A percentile compares a stretch with the other conserved stretches of the same genome.
Conservation (phyloP, 2,329 filamentous ascomycete species). For the Xylariaceae sp. region DNA sequence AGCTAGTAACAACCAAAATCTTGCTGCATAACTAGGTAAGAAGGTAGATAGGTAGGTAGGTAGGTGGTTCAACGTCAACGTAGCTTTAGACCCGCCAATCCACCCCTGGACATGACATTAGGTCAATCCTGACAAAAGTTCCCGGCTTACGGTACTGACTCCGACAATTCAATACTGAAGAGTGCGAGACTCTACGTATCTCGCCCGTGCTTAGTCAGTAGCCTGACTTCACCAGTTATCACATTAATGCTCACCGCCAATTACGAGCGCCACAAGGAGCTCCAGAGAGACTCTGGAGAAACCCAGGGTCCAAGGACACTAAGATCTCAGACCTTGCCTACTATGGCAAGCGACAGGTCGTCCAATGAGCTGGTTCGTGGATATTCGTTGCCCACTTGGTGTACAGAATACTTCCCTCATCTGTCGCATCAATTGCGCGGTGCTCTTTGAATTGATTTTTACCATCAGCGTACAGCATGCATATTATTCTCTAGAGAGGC, state of each 20-base stretch:
- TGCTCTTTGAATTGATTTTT: not conserved
- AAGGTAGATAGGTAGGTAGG: too few species aligned
- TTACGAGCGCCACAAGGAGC: conserved; percentile 9
- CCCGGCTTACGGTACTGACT: conserved; percentile 5
- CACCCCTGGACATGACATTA: not conserved
- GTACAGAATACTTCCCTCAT: not conserved
- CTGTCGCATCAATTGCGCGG: not conserved
- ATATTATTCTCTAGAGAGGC: not conserved
- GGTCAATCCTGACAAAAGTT: not conserved
- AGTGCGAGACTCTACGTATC: not conserved
- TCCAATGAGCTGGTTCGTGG: not conserved
- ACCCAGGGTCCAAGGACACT: not conserved
- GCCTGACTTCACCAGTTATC: conserved; percentile 4
- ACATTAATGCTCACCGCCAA: conserved; percentile 22
- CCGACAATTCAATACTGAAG: not conserved
- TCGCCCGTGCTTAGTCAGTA: conserved; percentile 6
- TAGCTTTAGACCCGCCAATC: conserved; percentile 16
- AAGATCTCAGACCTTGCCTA: not conserved
- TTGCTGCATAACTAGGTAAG: not conserved
- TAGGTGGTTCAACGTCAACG: conserved; percentile 3
- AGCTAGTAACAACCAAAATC: conserved; percentile 10
- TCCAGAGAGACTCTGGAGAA: not conserved
- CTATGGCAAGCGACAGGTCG: not conserved
- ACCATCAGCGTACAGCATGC: not conserved
- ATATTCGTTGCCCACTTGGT: not conserved